Evolutionary conservation across 768 basidiomycete species (phyloP).

Genomic region (Auriscalpium vulgare): DNA sequence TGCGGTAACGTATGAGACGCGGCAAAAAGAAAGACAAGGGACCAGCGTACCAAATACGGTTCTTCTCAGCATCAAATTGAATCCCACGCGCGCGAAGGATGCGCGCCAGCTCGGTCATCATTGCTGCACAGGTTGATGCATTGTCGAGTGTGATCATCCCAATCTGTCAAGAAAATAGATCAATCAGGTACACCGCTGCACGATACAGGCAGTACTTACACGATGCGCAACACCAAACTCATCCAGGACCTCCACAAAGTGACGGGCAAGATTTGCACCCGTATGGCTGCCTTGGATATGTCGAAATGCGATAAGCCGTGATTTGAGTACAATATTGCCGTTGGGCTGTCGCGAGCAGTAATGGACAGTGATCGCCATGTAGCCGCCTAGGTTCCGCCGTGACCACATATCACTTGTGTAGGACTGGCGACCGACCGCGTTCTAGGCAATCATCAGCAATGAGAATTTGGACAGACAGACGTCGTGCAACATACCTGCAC

Average conservation of each 20-base stretch:
- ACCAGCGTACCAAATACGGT: not conserved
- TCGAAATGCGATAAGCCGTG: slow-evolving; percentile 25
- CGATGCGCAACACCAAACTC: not conserved
- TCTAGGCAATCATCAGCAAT: too few species aligned
- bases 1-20: not conserved
- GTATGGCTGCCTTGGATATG: slow-evolving; percentile 23
- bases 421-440: not conserved
- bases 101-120: slow-evolving; percentile 20
- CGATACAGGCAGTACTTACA: not conserved
- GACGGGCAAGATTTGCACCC: not conserved
- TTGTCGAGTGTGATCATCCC: slow-evolving; percentile 28
- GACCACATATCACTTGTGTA: slow-evolving; percentile 8
- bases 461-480: too few species aligned
- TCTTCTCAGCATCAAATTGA: not conserved
- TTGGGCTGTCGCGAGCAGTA: slow-evolving; percentile 4
- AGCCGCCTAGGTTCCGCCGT: not conserved
- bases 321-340: slow-evolving; percentile 16
- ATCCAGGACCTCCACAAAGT: not conserved
- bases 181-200: too few species aligned
- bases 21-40: not conserved
- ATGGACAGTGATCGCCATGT: slow-evolving; percentile 5
- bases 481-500: slow-evolving; percentile 15
- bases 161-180: not conserved
- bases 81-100: not conserved
- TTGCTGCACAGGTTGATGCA: slow-evolving; percentile 28